Evolutionary conservation across 2,329 filamentous ascomycete species (phyloP).

Genomic region (Ilyonectria mors-panacis): DNA sequence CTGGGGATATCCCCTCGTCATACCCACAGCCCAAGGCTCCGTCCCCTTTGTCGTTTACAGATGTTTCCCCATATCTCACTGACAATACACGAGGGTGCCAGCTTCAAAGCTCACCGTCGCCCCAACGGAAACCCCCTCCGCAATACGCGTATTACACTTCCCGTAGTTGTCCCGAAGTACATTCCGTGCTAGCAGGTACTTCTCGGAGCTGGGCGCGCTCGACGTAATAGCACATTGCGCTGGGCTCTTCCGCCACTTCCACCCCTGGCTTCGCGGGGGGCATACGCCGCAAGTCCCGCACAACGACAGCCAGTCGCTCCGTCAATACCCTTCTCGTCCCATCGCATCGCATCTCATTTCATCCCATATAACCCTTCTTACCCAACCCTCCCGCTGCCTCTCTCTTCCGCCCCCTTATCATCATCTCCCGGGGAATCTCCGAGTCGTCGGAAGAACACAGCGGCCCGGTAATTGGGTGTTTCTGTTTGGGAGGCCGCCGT

Average conservation of each 20-base stretch:
- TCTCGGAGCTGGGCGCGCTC: conserved; percentile 16
- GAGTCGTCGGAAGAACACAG: conserved; percentile 2
- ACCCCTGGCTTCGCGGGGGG: conserved; percentile 35
- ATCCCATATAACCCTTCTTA: conserved; percentile 16
- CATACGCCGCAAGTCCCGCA: conserved; percentile 40
- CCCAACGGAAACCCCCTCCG: background rate
- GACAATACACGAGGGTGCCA: background rate
- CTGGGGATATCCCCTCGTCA: conserved; percentile 1
- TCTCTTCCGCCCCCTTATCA: background rate
- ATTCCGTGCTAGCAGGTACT: conserved; percentile 40
- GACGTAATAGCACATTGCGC: conserved; percentile 4
- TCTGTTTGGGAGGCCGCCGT: conserved; percentile 24
- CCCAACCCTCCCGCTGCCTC: background rate
- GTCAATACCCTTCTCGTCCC: conserved; percentile 31
- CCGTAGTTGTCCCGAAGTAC: conserved; percentile 32
- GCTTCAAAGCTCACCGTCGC: background rate
- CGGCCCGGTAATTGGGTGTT: conserved; percentile 8
- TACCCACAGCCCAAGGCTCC: background rate
- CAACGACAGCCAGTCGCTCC: conserved; percentile 27
- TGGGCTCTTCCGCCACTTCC: conserved; percentile 23
- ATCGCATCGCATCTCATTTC: conserved; percentile 26
- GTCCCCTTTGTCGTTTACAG: background rate
- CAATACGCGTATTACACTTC: conserved; percentile 8
- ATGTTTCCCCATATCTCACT: background rate
- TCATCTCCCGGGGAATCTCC: background rate